A percentile compares a stretch with the other conserved stretches of the same genome.
These are phyloP conservation scores for Hypholoma sublateritium DNA, from an alignment of 768 basidiomycete species.

Conservation along the genomic window DNA sequence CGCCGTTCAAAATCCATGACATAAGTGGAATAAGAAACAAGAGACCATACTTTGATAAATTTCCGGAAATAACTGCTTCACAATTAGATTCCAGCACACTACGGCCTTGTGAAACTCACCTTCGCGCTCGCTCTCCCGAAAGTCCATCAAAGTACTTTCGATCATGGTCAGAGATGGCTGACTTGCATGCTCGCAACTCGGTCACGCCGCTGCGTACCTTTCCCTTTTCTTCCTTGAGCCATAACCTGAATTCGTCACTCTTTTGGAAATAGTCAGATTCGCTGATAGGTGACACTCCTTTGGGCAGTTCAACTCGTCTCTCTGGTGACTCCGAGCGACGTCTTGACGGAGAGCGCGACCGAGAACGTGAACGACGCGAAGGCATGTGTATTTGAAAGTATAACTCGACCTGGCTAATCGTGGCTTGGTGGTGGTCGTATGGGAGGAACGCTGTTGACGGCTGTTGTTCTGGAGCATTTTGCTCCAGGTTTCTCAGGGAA, in stretches of 20 bases:
- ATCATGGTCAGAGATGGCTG: background rate
- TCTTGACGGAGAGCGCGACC: conserved; percentile 29
- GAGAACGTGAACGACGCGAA: conserved; percentile 37
- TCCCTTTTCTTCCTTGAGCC: conserved; percentile 72
- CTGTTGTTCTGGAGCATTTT: conserved; percentile 12
- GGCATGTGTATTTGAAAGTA: conserved; percentile 21
- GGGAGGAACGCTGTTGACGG: conserved; percentile 12
- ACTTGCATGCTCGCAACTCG: background rate
- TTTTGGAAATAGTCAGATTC: conserved; percentile 90
- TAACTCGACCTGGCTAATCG: background rate
- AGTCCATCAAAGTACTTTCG: conserved; percentile 84
- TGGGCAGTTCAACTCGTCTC: conserved; percentile 45
- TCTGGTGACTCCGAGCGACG: conserved; percentile 46
- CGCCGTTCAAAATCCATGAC: conserved; percentile 4
- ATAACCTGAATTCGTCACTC: conserved; percentile 81
- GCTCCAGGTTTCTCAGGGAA: conserved; percentile 1
- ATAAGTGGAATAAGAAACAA: background rate
- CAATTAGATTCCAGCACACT: conserved; percentile 27
- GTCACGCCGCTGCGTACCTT: conserved; percentile 39
- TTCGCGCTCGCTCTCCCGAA: conserved; percentile 77
- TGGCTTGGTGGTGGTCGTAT: background rate
- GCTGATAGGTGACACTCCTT: conserved; percentile 60
- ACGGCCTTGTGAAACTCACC: conserved; percentile 39
- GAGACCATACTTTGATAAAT: conserved; percentile 72
- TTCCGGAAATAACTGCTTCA: conserved; percentile 81